Evolutionary conservation across 2,329 filamentous ascomycete species (phyloP), one percentile per base, ranked within the genome.

Genomic region (Aspergillus alliaceus): DNA sequence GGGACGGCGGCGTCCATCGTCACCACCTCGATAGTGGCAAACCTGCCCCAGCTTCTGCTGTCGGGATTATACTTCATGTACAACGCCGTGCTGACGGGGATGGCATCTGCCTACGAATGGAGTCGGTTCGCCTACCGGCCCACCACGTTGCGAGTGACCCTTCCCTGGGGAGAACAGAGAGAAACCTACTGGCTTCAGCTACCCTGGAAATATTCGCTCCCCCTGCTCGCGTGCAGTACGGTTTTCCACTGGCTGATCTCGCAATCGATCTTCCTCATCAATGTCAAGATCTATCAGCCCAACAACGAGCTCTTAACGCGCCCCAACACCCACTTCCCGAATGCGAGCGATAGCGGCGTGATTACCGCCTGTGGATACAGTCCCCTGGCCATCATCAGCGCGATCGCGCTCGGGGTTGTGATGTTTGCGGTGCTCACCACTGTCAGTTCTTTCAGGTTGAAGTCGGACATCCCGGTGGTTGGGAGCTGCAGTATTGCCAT

Each of bases 21-120:
- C 9, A 24, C 61, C 18, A n/a, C 48, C 39, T 54, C 51, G 22
- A 49, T 72, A 1, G 42, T 74, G 3, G 66, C 69, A 31, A 77
- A 77, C 50, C 58, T 56, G 0, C 69, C 69, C 0, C 74, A 77
- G 53, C 37, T 74, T 2, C n/a, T 71, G 0, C 51, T 74, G 0
- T 75, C 72, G 0, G 39, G 66, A 4, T 46, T 70, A 4, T 75
- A 74, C 46, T 66, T 75, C 24, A 50, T 68, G 8, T 69, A 67
- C 59, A 76, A 77, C 51, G 54, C 60, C 12, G 53, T 72, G 0
- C 65, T 72, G 22, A 85, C 79, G 0, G 70, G 66, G 2, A 81
- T 83, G 68, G 69, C 80, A 0, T 63, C 78, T 0, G 77, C 75
- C 0, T 63, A 69, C 8, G 83, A 86, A 65, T 86, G 77, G 68